Percentiles rank a stretch among this genome's conserved stretches.
Conservation (phyloP, 208 protist species). For the Trypanosoma rangeli region DNA sequence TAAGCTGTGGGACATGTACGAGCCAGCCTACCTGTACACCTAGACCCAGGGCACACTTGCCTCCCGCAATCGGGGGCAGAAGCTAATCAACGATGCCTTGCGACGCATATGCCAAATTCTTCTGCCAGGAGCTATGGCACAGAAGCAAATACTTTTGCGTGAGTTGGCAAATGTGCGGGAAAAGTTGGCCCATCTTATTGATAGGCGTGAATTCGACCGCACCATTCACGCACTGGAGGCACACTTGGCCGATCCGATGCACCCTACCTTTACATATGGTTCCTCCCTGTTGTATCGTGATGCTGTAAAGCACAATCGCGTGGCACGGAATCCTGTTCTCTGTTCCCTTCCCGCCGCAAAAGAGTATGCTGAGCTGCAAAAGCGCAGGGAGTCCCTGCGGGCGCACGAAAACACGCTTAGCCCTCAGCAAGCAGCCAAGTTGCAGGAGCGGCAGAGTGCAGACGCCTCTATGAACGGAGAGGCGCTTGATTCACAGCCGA, state of each 20-base stretch:
- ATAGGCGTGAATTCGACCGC: slow-evolving; percentile 73
- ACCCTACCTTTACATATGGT: slow-evolving; percentile 77
- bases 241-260: slow-evolving; percentile 51
- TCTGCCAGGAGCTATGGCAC: slow-evolving; percentile 48
- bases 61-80: slow-evolving; percentile 60
- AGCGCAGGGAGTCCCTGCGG: slow-evolving; percentile 53
- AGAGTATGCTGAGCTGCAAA: slow-evolving; percentile 71
- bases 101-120: slow-evolving; percentile 87
- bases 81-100: slow-evolving; percentile 79
- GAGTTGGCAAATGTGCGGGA: slow-evolving; percentile 83
- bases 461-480: slow-evolving; percentile 35
- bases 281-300: slow-evolving; percentile 70
- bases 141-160: slow-evolving; percentile 58
- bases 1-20: slow-evolving; percentile 83
- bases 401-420: slow-evolving; percentile 41
- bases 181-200: slow-evolving; percentile 77
- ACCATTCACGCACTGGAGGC: slow-evolving; percentile 74
- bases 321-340: slow-evolving; percentile 69
- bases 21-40: slow-evolving; percentile 79
- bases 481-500: slow-evolving; percentile 38
- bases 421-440: slow-evolving; percentile 54
- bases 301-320: slow-evolving; percentile 49
- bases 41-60: slow-evolving; percentile 84
- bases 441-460: slow-evolving; percentile 45
- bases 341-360: slow-evolving; percentile 53